Conservation (phyloP, 108 stramenopile species). For the Poteriospumella lacustris region DNA sequence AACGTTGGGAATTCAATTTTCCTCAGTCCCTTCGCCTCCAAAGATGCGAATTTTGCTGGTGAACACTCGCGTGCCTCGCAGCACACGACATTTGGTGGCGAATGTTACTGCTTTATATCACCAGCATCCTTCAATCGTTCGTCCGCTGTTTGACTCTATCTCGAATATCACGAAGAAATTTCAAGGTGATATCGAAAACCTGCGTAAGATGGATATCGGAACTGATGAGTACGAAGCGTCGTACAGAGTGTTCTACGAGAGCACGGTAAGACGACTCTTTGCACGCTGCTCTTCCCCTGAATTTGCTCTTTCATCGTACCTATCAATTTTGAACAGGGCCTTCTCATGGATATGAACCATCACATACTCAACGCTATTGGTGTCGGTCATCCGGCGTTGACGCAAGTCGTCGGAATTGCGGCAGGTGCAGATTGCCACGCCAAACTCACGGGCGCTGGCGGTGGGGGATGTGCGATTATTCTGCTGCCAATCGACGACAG, state of each 20-base stretch:
- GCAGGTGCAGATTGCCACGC: constrained; percentile 1
- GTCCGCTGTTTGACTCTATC: constrained; percentile 32
- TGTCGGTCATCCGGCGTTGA: constrained; percentile 47
- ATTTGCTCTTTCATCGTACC: too few relatives aligned
- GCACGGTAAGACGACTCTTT: too few relatives aligned
- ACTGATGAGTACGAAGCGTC: too few relatives aligned
- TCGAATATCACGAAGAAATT: constrained; percentile 29
- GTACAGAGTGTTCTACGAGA: too few relatives aligned
- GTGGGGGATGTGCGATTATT: not conserved
- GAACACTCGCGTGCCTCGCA: constrained; percentile 54
- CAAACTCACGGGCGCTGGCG: constrained; percentile 51
- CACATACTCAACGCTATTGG: constrained; percentile 38
- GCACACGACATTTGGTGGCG: constrained; percentile 35
- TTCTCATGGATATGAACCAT: constrained; percentile 42
- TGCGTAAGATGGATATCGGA: not conserved
- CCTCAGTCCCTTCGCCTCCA: constrained; percentile 29
- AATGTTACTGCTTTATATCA: constrained; percentile 26
- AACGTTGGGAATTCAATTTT: not conserved
- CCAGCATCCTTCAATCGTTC: constrained; percentile 11
- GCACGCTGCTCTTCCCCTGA: too few relatives aligned
- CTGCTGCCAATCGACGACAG: too few relatives aligned
- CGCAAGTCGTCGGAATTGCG: constrained; percentile 29
- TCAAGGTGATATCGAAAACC: not conserved
- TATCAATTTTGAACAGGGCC: too few relatives aligned
- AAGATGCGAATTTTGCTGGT: constrained; percentile 41